Evolutionary conservation across 768 basidiomycete genomes (phyloP), one percentile per base, ranked within the genome.

Genomic region (Boletus sp.): DNA sequence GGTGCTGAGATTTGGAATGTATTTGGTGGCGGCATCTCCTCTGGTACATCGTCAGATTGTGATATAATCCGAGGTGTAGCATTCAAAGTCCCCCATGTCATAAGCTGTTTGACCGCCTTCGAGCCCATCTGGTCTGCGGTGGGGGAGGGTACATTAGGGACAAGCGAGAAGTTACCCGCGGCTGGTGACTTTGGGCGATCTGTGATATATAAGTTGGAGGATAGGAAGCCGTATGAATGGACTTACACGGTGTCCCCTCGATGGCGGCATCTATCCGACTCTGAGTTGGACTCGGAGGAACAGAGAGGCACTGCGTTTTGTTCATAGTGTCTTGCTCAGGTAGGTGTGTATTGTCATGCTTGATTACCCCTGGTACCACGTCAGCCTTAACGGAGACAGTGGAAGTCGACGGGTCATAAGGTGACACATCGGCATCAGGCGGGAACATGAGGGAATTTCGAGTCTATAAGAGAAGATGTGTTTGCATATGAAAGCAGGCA

Each of bases 51-150:
- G 34, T 84, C 80, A 10, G 79, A 73, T 61, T 80, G 76, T 11
- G 84, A 83, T 59, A 98, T 80, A 5, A 97, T 80, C 50, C 96
- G 86, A 4, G 97, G 97, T 9, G 97, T 98, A 15, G 90, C 87
- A 59, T 87, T 84, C 23, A 98, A 77, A 13, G 93, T 94, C 2
- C 97, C 97, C 93, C 93, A 95, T 13, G 97, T 99, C 88, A 98
- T 93, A 15, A 99, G 81, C 61, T 98, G 87, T 64, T 93, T 93
- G 48, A 98, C 79, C 1, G 91, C 89, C 5, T 78, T 75, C 2
- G 93, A 83, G 1, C 90, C 91, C 43, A 98, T 80, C 63, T 90
- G 78, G 6, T 84, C 80, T 0, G 93, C 86, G 7, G 88, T 90
- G 2, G 94, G 94, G 0, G 94, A 92, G 4, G 97, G 96, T 10